Evolutionary conservation across 2,329 filamentous ascomycete species (phyloP).

Genomic region (Penicillium sp.): DNA sequence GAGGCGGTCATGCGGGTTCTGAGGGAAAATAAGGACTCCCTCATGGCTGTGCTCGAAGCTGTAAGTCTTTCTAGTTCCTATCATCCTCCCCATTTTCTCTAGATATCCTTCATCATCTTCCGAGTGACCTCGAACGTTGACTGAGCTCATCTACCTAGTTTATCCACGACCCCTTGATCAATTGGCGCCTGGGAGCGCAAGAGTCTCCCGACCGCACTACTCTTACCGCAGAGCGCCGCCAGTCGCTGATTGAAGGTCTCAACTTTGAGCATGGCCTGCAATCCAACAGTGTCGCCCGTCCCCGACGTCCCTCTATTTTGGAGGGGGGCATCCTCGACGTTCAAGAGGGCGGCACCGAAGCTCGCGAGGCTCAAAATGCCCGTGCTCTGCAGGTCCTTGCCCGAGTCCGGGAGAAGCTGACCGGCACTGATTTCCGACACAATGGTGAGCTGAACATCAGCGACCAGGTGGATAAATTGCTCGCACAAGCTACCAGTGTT

Average conservation of each 20-base stretch:
- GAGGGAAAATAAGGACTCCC: conserved; percentile 92
- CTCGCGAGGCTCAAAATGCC: conserved; percentile 80
- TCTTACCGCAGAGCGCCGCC: conserved; percentile 56
- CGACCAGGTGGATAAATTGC: conserved; percentile 87
- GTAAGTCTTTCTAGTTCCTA: conserved; percentile 50
- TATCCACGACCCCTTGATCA: conserved; percentile 97
- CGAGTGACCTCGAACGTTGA: background rate
- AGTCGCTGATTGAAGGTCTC: conserved; percentile 50
- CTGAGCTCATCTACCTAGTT: conserved; percentile 54
- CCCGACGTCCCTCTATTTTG: conserved; percentile 63
- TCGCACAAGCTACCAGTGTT: conserved; percentile 90
- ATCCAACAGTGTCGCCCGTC: conserved; percentile 61
- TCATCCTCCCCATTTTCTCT: conserved; percentile 21
- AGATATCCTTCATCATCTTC: background rate
- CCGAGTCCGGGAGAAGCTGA: conserved; percentile 91
- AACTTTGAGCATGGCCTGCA: conserved; percentile 47
- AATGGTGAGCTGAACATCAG: conserved; percentile 78
- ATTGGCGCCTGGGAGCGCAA: conserved; percentile 73
- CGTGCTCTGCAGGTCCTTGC: conserved; percentile 85
- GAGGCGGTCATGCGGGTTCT: conserved; percentile 98
- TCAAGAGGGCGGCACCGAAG: conserved; percentile 39
- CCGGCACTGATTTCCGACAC: conserved; percentile 83
- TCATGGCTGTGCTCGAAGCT: conserved; percentile 97
- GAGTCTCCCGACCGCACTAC: conserved; percentile 56
- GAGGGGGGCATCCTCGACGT: conserved; percentile 48